phyloP scores from a whole-genome alignment of 192 early-diverging fungal genomes.

The Dispira simplex region DNA sequence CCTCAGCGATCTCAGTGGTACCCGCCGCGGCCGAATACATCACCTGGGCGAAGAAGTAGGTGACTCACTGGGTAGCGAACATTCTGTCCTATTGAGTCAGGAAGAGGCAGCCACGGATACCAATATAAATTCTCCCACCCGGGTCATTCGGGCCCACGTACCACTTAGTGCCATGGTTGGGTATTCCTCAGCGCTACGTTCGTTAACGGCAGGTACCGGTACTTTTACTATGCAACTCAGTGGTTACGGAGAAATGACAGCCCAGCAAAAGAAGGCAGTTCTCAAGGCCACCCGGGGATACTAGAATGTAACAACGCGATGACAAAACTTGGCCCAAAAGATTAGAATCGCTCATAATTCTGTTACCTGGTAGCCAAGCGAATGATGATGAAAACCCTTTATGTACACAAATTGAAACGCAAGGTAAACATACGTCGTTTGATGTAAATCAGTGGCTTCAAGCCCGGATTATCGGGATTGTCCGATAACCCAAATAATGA shows the following conservation, averaged over 20 bases:
- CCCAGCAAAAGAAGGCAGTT: constrained; percentile 50
- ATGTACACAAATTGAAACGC: too few species aligned
- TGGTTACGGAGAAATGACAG: constrained; percentile 64
- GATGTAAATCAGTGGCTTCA: too few species aligned
- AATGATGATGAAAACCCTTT: too few species aligned
- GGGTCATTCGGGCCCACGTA: constrained; percentile 41
- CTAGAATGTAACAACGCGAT: constrained; percentile 9
- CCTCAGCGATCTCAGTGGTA: constrained; percentile 66
- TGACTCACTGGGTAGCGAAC: too few species aligned
- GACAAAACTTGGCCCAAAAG: too few species aligned
- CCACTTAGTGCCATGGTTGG: constrained; percentile 75
- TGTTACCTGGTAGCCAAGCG: too few species aligned
- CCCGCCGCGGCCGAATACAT: constrained; percentile 51
- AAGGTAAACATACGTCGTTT: too few species aligned
- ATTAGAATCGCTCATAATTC: too few species aligned
- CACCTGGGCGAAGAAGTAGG: constrained; percentile 28
- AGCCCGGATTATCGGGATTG: too few species aligned
- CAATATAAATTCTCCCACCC: neutral
- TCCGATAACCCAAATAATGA: too few species aligned
- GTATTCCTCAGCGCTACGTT: constrained; percentile 64
- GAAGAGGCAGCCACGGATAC: too few species aligned
- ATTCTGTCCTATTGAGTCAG: too few species aligned
- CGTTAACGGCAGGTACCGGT: constrained; percentile 76
- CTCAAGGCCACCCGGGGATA: constrained; percentile 49
- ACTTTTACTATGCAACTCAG: constrained; percentile 70